Conservation (phyloP, 1,284 basidiomycete genomes). For the Rhodotorula glutinis region DNA sequence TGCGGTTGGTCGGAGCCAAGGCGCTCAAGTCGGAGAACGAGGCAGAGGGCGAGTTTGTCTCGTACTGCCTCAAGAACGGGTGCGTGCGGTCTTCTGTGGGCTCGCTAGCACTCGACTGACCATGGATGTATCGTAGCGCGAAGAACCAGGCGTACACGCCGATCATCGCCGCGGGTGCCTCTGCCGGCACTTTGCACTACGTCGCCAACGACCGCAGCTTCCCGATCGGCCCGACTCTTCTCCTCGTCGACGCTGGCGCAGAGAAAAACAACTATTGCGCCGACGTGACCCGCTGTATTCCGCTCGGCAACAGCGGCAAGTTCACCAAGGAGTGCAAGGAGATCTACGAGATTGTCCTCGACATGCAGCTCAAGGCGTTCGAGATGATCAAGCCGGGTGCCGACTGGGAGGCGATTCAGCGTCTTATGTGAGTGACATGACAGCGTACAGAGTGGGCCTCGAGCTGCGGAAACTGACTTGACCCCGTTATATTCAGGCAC, state of each 20-base stretch:
- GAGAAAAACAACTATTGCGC: slow-evolving; percentile 80
- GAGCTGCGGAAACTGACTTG: too few relatives aligned
- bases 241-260: slow-evolving; percentile 87
- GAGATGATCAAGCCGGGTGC: slow-evolving; percentile 64
- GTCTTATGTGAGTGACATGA: slow-evolving; percentile 55
- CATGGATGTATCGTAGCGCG: slow-evolving; percentile 53
- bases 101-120: neutral
- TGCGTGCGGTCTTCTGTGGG: slow-evolving; percentile 48
- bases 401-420: slow-evolving; percentile 81
- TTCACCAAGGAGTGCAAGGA: slow-evolving; percentile 72
- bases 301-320: slow-evolving; percentile 76
- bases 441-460: too few relatives aligned
- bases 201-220: slow-evolving; percentile 54
- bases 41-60: slow-evolving; percentile 85
- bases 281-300: slow-evolving; percentile 57
- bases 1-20: slow-evolving; percentile 63
- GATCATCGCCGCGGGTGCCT: slow-evolving; percentile 76
- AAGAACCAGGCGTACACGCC: slow-evolving; percentile 85
- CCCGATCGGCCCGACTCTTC: slow-evolving; percentile 44
- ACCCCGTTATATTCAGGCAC: too few relatives aligned
- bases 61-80: slow-evolving; percentile 79
- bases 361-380: slow-evolving; percentile 73
- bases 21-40: slow-evolving; percentile 83
- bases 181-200: slow-evolving; percentile 84
- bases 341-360: slow-evolving; percentile 78